Base-by-base conservation (phyloP, 192 early-diverging fungal genomes). In the Mortierella claussenii region DNA sequence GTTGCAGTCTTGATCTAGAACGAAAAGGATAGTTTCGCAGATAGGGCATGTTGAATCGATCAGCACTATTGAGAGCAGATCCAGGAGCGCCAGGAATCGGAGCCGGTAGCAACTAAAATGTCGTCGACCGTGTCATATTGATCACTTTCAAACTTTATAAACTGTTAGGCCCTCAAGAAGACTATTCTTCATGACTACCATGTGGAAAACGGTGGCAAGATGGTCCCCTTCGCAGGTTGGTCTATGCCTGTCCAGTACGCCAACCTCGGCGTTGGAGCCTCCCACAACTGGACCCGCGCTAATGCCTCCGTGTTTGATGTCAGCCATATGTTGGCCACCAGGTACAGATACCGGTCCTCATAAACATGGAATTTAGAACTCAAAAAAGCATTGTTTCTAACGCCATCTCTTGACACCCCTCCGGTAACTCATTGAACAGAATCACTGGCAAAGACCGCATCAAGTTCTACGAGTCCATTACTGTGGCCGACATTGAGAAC, bases 171-270 rank as follows among this genome's bases (percentile, higher is more conserved):
- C 21, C 45, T 88, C 58, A 90, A 92, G 80, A 85, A 89, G 60
- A 98, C 95, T 8, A 86, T 93, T 4, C 87, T 99, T 2, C 91
- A 96, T 78, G 94, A 97, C 73, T 95, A 96, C 64, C 97, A 99
- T 85, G 87, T 95, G 37, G 68, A 86, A 70, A 85, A 97, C 63
- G 95, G 95, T 26, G 97, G 93, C 42, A 97, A 95, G 86, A 98
- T 99, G 91, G 96, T 96, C 17, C 93, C 94, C 33, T 99, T 97
- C 83, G 97, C 97, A 63, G 97, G 96, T 6, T 98, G 94, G 90
- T 86, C 86, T 59, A 99, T 99, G 97, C 97, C 97, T 33, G 91
- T 99, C 57, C 90, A 93, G 68, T 99, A 98, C 79, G 65, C 85
- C 28, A 85, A 86, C 69, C 85, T 91, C 78, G 96, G 96, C 43